Evolutionary conservation across 495 filamentous ascomycete genomes (phyloP).

Genomic region (Penicillium longicatenatum): DNA sequence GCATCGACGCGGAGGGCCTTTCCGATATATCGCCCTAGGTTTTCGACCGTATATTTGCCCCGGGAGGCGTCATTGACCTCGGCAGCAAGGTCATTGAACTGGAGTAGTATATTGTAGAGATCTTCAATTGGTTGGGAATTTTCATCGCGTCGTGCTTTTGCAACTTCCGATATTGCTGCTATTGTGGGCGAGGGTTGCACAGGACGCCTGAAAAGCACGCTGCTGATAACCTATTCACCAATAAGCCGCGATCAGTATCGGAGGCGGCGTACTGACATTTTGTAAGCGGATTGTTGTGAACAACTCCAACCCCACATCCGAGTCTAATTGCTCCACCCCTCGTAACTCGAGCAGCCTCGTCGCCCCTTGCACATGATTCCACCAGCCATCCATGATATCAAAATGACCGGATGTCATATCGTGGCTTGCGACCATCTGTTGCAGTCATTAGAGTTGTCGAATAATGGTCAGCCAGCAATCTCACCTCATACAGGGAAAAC

Average conservation of each 20-base stretch:
- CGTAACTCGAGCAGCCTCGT: slow-evolving; percentile 21
- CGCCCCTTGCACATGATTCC: slow-evolving; percentile 19
- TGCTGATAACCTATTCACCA: slow-evolving; percentile 14
- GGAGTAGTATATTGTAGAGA: slow-evolving; percentile 10
- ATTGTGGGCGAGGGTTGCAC: slow-evolving; percentile 9
- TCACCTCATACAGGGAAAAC: slow-evolving; percentile 28
- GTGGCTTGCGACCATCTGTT: slow-evolving; percentile 16
- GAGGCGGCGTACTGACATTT: slow-evolving; percentile 4
- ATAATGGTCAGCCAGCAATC: background rate
- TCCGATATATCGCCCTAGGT: background rate
- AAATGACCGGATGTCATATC: slow-evolving; percentile 9
- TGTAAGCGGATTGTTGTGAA: slow-evolving; percentile 18
- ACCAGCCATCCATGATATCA: slow-evolving; percentile 13
- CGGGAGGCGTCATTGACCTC: slow-evolving; percentile 4
- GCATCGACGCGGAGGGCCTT: slow-evolving; percentile 18
- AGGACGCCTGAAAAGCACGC: slow-evolving; percentile 9
- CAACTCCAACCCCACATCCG: slow-evolving; percentile 6
- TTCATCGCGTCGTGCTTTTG: background rate
- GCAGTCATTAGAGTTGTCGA: background rate
- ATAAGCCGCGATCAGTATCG: background rate
- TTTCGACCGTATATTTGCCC: background rate
- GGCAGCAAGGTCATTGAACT: slow-evolving; percentile 13
- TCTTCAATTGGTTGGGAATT: slow-evolving; percentile 10
- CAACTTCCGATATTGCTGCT: slow-evolving; percentile 11
- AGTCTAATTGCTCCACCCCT: slow-evolving; percentile 16